Evolutionary conservation across 2,329 filamentous ascomycete species (phyloP).

Genomic region (Xylariales sp.): DNA sequence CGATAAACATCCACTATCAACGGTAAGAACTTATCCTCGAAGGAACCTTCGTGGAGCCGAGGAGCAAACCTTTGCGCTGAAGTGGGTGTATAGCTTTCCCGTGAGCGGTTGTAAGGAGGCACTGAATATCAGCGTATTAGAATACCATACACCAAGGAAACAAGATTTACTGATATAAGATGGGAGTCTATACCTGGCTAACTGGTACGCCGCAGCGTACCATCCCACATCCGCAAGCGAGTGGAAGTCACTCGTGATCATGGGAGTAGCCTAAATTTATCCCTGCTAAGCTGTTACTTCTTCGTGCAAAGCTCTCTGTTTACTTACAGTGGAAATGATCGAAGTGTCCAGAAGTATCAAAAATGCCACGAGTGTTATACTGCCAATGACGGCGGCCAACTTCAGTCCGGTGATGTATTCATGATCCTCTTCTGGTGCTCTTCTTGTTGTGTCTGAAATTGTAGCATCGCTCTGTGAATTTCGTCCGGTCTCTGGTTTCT

Average conservation of each 20-base stretch:
- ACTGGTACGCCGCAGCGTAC: conserved; percentile 13
- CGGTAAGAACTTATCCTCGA: not conserved
- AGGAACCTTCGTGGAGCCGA: not conserved
- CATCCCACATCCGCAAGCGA: conserved; percentile 13
- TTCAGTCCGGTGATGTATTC: conserved; percentile 24
- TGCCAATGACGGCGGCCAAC: conserved; percentile 21
- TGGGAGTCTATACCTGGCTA: conserved; percentile 6
- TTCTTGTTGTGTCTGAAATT: not conserved
- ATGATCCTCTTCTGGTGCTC: conserved; percentile 8
- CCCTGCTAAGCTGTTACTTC: not conserved
- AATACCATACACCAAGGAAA: not conserved
- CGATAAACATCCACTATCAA: conserved; percentile 27
- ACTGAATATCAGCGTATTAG: conserved; percentile 2
- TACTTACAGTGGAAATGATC: conserved; percentile 45
- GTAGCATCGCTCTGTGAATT: not conserved
- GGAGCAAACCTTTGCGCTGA: conserved; percentile 25
- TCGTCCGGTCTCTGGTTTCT: not conserved
- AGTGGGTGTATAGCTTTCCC: conserved; percentile 39
- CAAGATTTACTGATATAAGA: not conserved
- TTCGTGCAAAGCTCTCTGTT: too few species aligned
- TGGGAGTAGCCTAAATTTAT: conserved; percentile 10
- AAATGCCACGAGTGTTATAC: conserved; percentile 39
- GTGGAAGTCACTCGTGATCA: conserved; percentile 13
- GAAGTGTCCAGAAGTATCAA: conserved; percentile 47
- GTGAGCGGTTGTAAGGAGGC: conserved; percentile 12